Base-by-base conservation (phyloP, 352 stramenopile genomes). In the Chrysophaeum taylorii region DNA sequence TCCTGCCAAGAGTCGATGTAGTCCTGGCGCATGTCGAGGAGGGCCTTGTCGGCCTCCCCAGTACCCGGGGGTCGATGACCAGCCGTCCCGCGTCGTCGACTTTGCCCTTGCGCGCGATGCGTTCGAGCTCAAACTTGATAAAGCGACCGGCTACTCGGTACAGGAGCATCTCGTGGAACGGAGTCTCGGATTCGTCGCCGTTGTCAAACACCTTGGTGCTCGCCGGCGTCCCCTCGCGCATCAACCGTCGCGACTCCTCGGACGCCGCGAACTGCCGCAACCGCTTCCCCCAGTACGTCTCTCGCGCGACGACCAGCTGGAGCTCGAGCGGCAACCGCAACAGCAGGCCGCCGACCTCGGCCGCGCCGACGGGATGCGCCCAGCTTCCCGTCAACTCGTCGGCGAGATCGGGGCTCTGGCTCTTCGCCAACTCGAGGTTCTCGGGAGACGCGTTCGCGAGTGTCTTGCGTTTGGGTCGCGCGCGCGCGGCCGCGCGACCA, bases 311-410 rank as follows among this genome's bases (percentile, higher is more conserved):
- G 12, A 15, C 27, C 33, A 66, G 57, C 57, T 66, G 33, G 33
- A 35, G 25, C 57, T 85, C 80, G 7, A 88, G 68, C 23, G 82
- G 82, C 70, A 88, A 75, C 16, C 82, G 78, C 41, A 78, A 70
- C 0, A 88, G 61, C 29, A 88, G 61, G 25, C 82, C 82, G 31
- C 82, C 81, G 14, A 85, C 73, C 75, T 88, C 82, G 21, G 82
- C 76, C 68, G 80, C 33, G 25, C 38, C 52, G 2, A 67, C 23
- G 12, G 41, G 33, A 36, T 66, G 57, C 33, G 57, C 57, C 57
- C 57, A 66, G 12, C 12, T 48, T 23, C 2, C 31, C 18, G 29
- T 43, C 1, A 66, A 25, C 31, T 38, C 9, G 12, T 25, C 33
- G 33, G 2, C 31, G 12, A 45, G 35, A 5, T 25, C 21, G 12